Evolutionary conservation across 164 flowering plant species (phyloP).

Genomic region (Stephania japonica): DNA sequence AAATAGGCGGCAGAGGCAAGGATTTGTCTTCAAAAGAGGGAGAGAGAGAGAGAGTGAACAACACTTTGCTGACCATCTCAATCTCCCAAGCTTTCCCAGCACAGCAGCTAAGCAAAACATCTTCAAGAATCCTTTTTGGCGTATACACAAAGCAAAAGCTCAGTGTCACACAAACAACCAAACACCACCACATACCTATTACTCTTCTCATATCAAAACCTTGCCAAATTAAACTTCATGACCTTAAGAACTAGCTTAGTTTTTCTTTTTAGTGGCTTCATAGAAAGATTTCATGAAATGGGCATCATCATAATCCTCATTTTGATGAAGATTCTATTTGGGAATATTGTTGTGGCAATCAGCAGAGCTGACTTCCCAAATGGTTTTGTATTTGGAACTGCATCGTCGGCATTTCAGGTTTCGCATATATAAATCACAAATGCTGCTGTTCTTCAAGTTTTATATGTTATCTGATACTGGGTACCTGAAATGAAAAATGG

Average conservation of each 20-base stretch:
- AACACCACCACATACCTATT: background rate
- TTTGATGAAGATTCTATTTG: conserved; percentile 13
- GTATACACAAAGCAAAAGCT: background rate
- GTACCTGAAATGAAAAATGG: too few species aligned
- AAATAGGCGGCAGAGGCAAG: background rate
- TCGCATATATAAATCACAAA: too few species aligned
- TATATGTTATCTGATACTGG: background rate
- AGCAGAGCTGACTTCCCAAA: conserved; percentile 68
- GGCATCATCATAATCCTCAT: conserved; percentile 8
- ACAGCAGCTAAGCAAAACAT: background rate
- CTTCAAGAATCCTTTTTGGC: background rate
- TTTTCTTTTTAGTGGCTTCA: background rate
- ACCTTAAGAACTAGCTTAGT: background rate
- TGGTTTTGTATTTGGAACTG: conserved; percentile 75
- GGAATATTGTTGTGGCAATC: conserved; percentile 29
- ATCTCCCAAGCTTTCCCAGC: background rate
- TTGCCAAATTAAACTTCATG: background rate
- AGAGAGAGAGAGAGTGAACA: background rate
- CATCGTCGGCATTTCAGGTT: conserved; percentile 94
- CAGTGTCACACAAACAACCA: background rate
- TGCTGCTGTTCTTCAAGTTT: too few species aligned
- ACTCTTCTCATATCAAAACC: background rate
- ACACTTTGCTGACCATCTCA: background rate
- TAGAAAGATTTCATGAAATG: conserved; percentile 13
- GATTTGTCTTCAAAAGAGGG: background rate